Evolutionary conservation across 2,329 filamentous ascomycete species (phyloP), one percentile per base, ranked within the genome.

Genomic region (Coniochaeta sp.): DNA sequence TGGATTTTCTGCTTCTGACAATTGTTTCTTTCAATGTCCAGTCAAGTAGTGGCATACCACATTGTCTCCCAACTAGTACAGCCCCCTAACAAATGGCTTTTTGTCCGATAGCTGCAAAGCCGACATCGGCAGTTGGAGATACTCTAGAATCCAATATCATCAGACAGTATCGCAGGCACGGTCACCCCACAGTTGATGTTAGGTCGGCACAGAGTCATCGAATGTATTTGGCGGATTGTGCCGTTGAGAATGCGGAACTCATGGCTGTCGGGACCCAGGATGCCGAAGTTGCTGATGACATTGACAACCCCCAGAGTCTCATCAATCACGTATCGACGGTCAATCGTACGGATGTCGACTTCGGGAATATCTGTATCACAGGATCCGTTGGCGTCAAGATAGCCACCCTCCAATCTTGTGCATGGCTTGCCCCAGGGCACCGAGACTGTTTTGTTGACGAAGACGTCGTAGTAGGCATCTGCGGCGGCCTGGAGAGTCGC

Each of bases 311-410:
- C 18, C 6, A 24, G 18, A 10, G 35, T 40, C 18, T 40, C 35
- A 13, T 40, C 35, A 9, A 40, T 24, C 3, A 40, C 35, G 18
- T 40, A 40, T 4, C 18, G 35, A 10, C 35, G 35, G 20, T 24
- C 18, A 12, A 24, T 20, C 7, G 18, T 40, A 20, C 35, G 18
- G 24, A 22, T 40, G 18, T 9, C 13, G 14, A 40, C 35, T 3
- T 40, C 18, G 3, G 35, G 18, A 24, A 24, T 40, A 13, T 24
- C 18, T 3, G 35, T 40, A 10, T 40, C 9, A 20, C 35, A 40
- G 35, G 3, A 22, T 3, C 35, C 86, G 59, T 92, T 86, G 20
- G 87, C 33, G 10, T 35, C 33, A 5, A 35, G n/a, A 12, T 35
- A 35, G n/a, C 33, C 33, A 12, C 60, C 61, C 48, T 63, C 60